phyloP scores from a whole-genome alignment of 345 rosid genomes.

The Diplotaxis tenuifolia region DNA sequence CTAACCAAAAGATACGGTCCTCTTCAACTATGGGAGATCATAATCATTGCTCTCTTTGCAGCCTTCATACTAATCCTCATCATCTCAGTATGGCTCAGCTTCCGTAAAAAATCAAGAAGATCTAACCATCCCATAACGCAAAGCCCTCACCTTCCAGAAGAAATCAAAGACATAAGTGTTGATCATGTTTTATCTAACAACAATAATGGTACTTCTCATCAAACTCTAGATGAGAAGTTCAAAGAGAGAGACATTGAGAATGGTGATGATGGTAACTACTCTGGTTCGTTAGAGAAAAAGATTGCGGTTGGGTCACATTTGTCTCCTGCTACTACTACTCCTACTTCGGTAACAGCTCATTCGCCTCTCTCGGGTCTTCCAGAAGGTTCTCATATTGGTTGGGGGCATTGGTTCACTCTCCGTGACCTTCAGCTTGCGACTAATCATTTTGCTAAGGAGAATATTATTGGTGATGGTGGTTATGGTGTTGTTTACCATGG shows the following conservation, averaged over 20 bases:
- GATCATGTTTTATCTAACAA: conserved; percentile 75
- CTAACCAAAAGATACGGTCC: conserved; percentile 56
- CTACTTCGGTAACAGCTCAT: conserved; percentile 50
- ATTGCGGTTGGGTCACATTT: conserved; percentile 45
- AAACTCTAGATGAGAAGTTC: conserved; percentile 49
- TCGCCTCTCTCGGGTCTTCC: conserved; percentile 85
- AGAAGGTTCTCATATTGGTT: conserved; percentile 83
- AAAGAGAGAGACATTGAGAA: conserved; percentile 66
- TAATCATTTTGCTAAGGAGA: conserved; percentile 69
- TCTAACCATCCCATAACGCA: conserved; percentile 54
- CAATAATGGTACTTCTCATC: conserved; percentile 41
- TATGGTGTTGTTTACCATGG: conserved; percentile 93
- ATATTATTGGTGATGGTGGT: conserved; percentile 94
- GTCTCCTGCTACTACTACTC: conserved; percentile 49
- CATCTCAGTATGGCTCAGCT: conserved; percentile 70
- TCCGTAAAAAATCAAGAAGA: conserved; percentile 64
- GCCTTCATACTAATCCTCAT: conserved; percentile 50
- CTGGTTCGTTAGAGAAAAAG: conserved; percentile 60
- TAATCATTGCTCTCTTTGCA: conserved; percentile 59
- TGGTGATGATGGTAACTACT: conserved; percentile 47
- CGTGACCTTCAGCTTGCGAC: conserved; percentile 86
- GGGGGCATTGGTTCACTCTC: conserved; percentile 99
- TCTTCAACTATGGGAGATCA: conserved; percentile 70
- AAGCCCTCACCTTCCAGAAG: conserved; percentile 54
- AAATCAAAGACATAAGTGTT: conserved; percentile 81